Evolutionary conservation across 768 basidiomycete genomes (phyloP), one percentile per base, ranked within the genome.

Genomic region (Fomitopsis serialis): DNA sequence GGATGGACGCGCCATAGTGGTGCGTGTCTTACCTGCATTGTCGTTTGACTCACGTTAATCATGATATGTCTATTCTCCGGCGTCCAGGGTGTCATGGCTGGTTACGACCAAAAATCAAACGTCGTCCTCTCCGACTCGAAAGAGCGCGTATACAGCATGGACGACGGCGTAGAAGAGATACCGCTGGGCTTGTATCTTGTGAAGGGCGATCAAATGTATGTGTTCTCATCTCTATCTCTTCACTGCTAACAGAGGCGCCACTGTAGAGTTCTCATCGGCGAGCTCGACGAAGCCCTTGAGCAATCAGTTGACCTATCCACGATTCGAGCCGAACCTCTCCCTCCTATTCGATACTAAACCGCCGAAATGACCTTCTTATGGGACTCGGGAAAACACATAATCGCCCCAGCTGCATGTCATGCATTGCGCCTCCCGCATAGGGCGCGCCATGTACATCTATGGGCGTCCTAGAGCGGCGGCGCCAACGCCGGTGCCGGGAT

Each of bases 131-230:
- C 95, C 13, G 91, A 95, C 66, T 89, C 87, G 53, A 92, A 88
- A 65, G 97, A 99, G 68, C 85, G 96, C 61, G 85, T 98, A 32
- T 98, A 90, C 69, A 90, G 87, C 64, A 71, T 81, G 50, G 97
- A 99, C 15, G 90, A 91, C 63, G 89, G 89, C 37, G 93, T 97
- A 24, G 92, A 98, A 70, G 94, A 98, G 76, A 84, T 94, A 10
- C 89, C 92, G 0, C 76, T 98, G 23, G 97, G 97, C 0, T 76
- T 98, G 43, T 98, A 99, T 70, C 85, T 99, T 64, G 93, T 99
- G 66, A 94, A 98, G 63, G 97, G 97, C 2, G 97, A 99, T 67
- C 94, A 94, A 79, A 94, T 96, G 97, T 98, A 63, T 69, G 92
- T 82, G 36, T 6, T 36, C 36, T 11, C 23, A 4, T 21, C 35